Evolutionary conservation across 2,329 filamentous ascomycete genomes (phyloP), one percentile per base, ranked within the genome.

Genomic region (Monosporascus ibericus): DNA sequence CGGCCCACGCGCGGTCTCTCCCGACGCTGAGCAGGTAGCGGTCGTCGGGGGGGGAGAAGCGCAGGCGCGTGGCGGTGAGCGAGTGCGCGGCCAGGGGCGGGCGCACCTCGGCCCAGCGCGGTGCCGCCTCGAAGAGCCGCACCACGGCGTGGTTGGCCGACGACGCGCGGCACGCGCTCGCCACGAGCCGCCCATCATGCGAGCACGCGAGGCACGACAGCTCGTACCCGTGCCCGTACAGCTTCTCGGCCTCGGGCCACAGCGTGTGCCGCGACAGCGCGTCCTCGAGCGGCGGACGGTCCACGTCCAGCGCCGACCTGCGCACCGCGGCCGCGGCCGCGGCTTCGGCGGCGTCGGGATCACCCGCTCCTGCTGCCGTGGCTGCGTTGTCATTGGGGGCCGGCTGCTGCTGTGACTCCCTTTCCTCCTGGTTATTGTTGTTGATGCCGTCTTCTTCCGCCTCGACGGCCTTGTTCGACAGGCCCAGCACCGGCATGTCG

Each of bases 171-270:
- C 94, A 99, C 2, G 94, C 91, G 50, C 92, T 96, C 34, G 94
- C 94, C 15, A 99, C 79, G 22, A 96, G 70, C 3, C 71, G 75
- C 14, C 88, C 87, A 61, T 91, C 85, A 64, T 88, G 81, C 63
- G 84, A 90, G 7, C 86, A 81, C 11, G 92, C 88, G 17, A 96
- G 82, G 38, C 90, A 88, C 2, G 90, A 95, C 48, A 99, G 92
- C 70, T 99, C 94, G 71, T 96, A 96, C 30, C 94, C 94, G 71
- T 99, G 94, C 2, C 94, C 94, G 71, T 99, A 99, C 1, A 99
- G 80, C 73, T 99, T 99, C 70, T 99, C 94, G 6, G 84, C 84
- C 67, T 99, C 94, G 3, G 94, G 94, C 91, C 92, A 99, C 34
- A 99, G 82, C 0, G 94, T 95, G 68, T 95, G 86, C 8, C 92